phyloP scores from a whole-genome alignment of 768 basidiomycete genomes.

The Cystoderma amianthinum region DNA sequence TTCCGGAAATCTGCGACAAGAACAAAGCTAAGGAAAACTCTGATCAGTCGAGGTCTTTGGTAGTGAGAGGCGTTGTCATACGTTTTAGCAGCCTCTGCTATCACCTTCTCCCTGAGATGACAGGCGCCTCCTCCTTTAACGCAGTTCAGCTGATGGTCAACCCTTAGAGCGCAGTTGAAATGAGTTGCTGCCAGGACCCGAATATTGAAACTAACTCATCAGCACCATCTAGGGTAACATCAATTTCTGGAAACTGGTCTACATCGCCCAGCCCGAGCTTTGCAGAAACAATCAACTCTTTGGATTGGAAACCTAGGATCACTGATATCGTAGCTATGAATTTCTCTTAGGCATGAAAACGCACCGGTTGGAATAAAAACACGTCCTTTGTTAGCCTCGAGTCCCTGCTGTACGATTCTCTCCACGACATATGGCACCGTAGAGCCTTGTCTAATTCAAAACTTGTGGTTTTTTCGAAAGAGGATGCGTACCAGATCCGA shows the following conservation, averaged over 20 bases:
- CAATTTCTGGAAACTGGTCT: conserved; percentile 81
- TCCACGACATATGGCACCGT: conserved; percentile 98
- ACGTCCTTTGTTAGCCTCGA: conserved; percentile 65
- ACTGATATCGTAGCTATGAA: conserved; percentile 1
- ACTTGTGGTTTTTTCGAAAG: background rate
- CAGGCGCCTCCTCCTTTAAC: conserved; percentile 98
- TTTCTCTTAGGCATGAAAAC: conserved; percentile 9
- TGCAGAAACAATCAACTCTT: conserved; percentile 83
- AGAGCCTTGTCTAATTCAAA: conserved; percentile 46
- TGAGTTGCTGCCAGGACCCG: background rate
- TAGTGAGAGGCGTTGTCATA: conserved; percentile 25
- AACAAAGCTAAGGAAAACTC: conserved; percentile 51
- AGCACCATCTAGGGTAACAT: conserved; percentile 97
- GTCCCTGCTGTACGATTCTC: conserved; percentile 81
- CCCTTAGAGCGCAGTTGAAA: conserved; percentile 39
- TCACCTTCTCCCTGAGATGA: conserved; percentile 93
- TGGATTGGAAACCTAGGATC: conserved; percentile 81
- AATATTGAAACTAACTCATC: conserved; percentile 67
- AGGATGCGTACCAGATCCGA: conserved; percentile 63
- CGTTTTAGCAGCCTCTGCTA: conserved; percentile 93
- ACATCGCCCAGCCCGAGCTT: conserved; percentile 80
- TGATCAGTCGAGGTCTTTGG: conserved; percentile 1
- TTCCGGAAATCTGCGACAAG: conserved; percentile 96
- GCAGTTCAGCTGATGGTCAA: conserved; percentile 80
- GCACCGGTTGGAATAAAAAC: conserved; percentile 87